Evolutionary conservation across 2,329 filamentous ascomycete species (phyloP).

Genomic region (Cryoendolithus antarcticus): DNA sequence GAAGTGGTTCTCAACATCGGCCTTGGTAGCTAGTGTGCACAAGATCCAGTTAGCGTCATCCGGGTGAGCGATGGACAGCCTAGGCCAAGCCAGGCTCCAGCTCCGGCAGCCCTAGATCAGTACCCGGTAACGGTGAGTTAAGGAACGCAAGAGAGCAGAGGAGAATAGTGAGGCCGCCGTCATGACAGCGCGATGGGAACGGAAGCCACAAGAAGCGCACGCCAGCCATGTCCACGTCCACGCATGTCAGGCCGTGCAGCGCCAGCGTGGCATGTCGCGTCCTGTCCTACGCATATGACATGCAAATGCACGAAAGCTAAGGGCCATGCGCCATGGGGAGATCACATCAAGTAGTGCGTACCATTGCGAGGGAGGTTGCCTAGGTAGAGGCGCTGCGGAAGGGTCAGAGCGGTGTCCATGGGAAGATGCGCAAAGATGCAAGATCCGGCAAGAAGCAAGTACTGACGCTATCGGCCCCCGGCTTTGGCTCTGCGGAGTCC

Average conservation of each 20-base stretch:
- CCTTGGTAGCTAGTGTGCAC: constrained; percentile 68
- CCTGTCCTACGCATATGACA: constrained; percentile 3
- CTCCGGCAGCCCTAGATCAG: constrained; percentile 5
- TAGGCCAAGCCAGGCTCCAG: constrained; percentile 5
- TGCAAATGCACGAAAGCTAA: background rate
- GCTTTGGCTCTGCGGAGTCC: background rate
- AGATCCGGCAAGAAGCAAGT: constrained; percentile 44
- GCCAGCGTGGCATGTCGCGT: constrained; percentile 2
- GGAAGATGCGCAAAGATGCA: background rate
- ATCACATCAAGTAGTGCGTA: constrained; percentile 39
- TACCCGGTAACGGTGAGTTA: constrained; percentile 1
- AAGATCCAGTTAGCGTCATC: constrained; percentile 33
- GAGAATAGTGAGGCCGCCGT: constrained; percentile 3
- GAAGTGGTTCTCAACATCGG: constrained; percentile 79
- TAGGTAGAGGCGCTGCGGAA: constrained; percentile 55
- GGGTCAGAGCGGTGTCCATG: background rate
- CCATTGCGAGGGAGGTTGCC: constrained; percentile 95
- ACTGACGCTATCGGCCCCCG: constrained; percentile 46
- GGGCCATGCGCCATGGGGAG: constrained; percentile 6
- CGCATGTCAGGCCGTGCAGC: constrained; percentile 4
- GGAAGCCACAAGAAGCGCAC: background rate
- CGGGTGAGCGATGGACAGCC: constrained; percentile 2
- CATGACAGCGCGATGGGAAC: background rate
- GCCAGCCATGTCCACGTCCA: constrained; percentile 5
- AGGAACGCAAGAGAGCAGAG: constrained; percentile 2